Evolutionary conservation across 805 yeast genomes (phyloP).

Genomic region (Candida hispaniensis): DNA sequence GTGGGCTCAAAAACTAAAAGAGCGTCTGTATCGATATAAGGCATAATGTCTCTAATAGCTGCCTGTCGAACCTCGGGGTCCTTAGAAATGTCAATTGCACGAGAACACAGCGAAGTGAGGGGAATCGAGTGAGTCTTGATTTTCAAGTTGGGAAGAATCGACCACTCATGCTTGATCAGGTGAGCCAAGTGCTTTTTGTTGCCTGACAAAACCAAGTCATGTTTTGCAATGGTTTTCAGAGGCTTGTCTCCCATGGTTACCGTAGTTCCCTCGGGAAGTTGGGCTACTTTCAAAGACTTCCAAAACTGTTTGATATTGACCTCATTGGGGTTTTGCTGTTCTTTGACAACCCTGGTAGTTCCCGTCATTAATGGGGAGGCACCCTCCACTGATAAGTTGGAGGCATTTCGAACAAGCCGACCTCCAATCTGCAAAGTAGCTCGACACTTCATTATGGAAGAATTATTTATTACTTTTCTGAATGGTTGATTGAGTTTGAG

Average conservation of each 20-base stretch:
- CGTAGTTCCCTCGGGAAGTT: slow-evolving; percentile 32
- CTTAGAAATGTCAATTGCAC: slow-evolving; percentile 67
- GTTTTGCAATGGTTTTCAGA: slow-evolving; percentile 75
- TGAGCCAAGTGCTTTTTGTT: slow-evolving; percentile 54
- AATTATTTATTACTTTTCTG: no score
- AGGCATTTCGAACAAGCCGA: slow-evolving; percentile 15
- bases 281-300: slow-evolving; percentile 52
- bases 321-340: slow-evolving; percentile 7
- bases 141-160: slow-evolving; percentile 43
- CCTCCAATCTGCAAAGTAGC: no score
- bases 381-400: slow-evolving; percentile 12
- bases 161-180: slow-evolving; percentile 82
- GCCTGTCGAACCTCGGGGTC: slow-evolving; percentile 35
- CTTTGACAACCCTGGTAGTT: slow-evolving; percentile 8
- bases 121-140: slow-evolving; percentile 76
- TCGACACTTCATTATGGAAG: no score
- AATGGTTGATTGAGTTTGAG: no score
- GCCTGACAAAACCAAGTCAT: slow-evolving; percentile 52
- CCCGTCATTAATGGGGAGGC: slow-evolving; percentile 14
- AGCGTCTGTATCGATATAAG: slow-evolving; percentile 91
- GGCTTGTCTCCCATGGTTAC: slow-evolving; percentile 67
- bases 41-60: slow-evolving; percentile 50
- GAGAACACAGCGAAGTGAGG: slow-evolving; percentile 72
- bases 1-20: slow-evolving; percentile 73
- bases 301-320: slow-evolving; percentile 49